These are phyloP conservation scores for California macrophylla DNA, from an alignment of 441 rosid species.

Conservation along the genomic window DNA sequence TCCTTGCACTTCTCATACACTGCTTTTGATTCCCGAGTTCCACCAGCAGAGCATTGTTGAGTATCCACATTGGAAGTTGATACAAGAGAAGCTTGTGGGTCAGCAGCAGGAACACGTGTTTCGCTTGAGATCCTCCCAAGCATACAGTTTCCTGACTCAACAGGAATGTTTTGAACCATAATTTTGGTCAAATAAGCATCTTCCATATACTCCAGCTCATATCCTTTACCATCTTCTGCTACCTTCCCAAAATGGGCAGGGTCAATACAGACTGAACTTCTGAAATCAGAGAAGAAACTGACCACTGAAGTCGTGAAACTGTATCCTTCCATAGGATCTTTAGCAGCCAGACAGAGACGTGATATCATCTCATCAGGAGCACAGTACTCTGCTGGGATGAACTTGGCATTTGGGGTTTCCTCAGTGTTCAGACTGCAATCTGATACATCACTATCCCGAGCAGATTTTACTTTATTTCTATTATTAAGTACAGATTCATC, in stretches of 20 bases:
- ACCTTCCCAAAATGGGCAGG: conserved; percentile 12
- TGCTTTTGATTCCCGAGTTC: conserved; percentile 17
- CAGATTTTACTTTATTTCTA: conserved; percentile 19
- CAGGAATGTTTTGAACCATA: conserved; percentile 15
- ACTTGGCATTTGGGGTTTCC: conserved; percentile 20
- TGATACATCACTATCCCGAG: not conserved
- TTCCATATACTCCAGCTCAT: conserved; percentile 16
- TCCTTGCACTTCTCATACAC: conserved; percentile 17
- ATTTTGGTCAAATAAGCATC: conserved; percentile 23
- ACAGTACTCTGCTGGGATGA: conserved; percentile 18
- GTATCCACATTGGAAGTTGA: conserved; percentile 11
- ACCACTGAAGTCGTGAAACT: conserved; percentile 17
- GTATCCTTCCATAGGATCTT: conserved; percentile 23
- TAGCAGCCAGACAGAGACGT: conserved; percentile 31
- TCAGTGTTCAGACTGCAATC: conserved; percentile 9
- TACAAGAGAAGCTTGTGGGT: conserved; percentile 15
- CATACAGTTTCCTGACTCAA: conserved; percentile 19
- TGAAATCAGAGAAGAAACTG: conserved; percentile 31
- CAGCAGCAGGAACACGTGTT: conserved; percentile 10
- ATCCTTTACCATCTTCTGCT: conserved; percentile 21
- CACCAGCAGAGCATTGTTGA: conserved; percentile 16
- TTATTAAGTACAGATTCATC: conserved; percentile 19
- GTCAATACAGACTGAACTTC: conserved; percentile 33
- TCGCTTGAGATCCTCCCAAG: conserved; percentile 10
- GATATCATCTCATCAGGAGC: conserved; percentile 31